A percentile compares a stretch with the other conserved stretches of the same genome.
Evolutionary conservation across 2,329 filamentous ascomycete genomes (phyloP).

Genomic region (Pezicula radicicola): DNA sequence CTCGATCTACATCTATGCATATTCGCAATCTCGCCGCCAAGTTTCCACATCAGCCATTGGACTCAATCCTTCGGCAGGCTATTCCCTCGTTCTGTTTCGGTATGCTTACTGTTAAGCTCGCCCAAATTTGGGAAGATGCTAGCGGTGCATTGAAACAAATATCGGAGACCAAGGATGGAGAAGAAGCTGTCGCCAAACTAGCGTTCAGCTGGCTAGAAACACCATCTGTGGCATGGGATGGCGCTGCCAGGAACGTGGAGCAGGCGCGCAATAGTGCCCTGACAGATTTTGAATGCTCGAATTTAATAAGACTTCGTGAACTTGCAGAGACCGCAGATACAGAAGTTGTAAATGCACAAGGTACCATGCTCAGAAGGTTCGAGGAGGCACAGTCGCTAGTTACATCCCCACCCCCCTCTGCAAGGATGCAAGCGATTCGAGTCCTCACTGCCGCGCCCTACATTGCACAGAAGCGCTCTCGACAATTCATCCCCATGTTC

Average conservation of each 20-base stretch:
- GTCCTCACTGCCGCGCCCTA: constrained; percentile 71
- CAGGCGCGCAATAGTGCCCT: constrained; percentile 37
- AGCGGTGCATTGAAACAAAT: constrained; percentile 74
- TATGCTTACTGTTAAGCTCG: constrained; percentile 78
- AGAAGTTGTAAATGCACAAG: constrained; percentile 48
- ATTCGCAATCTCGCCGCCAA: constrained; percentile 66
- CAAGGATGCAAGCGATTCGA: constrained; percentile 75
- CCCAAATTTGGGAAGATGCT: constrained; percentile 85
- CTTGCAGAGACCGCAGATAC: constrained; percentile 49
- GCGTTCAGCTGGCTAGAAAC: constrained; percentile 75
- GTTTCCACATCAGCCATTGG: constrained; percentile 54
- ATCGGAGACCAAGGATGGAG: constrained; percentile 65
- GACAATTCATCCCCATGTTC: constrained; percentile 80
- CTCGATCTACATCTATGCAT: constrained; percentile 78
- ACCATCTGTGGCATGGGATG: constrained; percentile 52
- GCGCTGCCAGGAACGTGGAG: constrained; percentile 34
- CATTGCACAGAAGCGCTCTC: constrained; percentile 82
- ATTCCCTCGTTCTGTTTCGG: constrained; percentile 86
- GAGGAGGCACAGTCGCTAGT: constrained; percentile 58
- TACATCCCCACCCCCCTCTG: constrained; percentile 48
- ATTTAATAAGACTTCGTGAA: constrained; percentile 58
- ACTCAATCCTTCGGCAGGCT: constrained; percentile 65
- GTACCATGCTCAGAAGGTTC: constrained; percentile 61
- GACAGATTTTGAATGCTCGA: constrained; percentile 84
- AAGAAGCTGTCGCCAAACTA: constrained; percentile 67